A percentile compares a stretch with the other conserved stretches of the same genome.
Conservation (phyloP, 1,139 yeast genomes). For the Zygosaccharomyces pseudobailii region DNA sequence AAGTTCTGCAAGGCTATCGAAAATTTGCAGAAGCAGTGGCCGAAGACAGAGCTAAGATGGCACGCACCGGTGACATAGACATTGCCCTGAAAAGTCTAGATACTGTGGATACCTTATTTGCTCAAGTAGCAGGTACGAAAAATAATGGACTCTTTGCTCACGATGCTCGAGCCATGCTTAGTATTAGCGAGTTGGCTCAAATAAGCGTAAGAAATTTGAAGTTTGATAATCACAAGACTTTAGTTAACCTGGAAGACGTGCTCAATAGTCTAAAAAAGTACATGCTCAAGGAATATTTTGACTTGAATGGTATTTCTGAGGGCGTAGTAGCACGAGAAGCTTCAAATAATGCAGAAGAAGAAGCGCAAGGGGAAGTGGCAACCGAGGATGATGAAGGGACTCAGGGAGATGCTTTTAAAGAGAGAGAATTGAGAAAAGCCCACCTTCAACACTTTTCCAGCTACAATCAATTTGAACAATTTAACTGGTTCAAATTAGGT, state of each 20-base stretch:
- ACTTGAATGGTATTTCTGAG: constrained; percentile 15
- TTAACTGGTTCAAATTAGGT: constrained; percentile 62
- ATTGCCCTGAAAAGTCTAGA: constrained; percentile 36
- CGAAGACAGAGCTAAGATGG: constrained; percentile 38
- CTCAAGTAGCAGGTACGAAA: constrained; percentile 32
- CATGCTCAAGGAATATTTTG: constrained; percentile 35
- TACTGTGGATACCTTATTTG: constrained; percentile 38
- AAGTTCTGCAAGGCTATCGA: constrained; percentile 34
- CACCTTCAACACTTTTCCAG: constrained; percentile 23
- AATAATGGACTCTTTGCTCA: constrained; percentile 41
- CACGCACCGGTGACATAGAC: constrained; percentile 41
- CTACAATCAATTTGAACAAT: constrained; percentile 31
- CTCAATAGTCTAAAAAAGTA: constrained; percentile 39
- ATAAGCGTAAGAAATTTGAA: constrained; percentile 55
- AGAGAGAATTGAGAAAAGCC: constrained; percentile 15
- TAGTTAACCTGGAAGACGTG: constrained; percentile 48
- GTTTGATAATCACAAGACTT: constrained; percentile 49
- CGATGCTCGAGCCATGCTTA: constrained; percentile 43
- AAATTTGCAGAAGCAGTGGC: constrained; percentile 33
- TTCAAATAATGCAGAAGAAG: constrained; percentile 17
- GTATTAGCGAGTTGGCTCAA: constrained; percentile 44
- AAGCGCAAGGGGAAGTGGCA: background rate
- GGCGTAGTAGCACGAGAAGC: constrained; percentile 2
- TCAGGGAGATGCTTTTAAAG: constrained; percentile 20
- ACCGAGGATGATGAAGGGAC: constrained; percentile 4